Conservation (phyloP, 306 rosid species). For the Cyclanthera cordifolia region DNA sequence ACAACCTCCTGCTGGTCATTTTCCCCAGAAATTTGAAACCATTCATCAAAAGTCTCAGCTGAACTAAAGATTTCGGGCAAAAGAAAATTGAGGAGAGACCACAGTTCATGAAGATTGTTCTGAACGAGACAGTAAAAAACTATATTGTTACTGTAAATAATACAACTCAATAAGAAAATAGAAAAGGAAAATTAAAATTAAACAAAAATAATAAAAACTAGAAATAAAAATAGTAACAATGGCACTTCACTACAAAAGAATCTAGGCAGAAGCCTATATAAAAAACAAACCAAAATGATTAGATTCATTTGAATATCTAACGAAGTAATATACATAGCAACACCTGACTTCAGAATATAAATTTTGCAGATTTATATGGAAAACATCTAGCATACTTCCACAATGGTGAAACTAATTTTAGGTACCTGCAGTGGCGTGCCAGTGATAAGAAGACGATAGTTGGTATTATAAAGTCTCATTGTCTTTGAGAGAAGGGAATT, state of each 20-base stretch:
- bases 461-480: conserved; percentile 80
- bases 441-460: conserved; percentile 85
- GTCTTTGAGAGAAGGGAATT: conserved; percentile 92
- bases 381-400: background rate
- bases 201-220: background rate
- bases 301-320: too few relatives aligned
- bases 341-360: background rate
- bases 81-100: conserved; percentile 96
- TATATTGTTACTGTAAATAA: background rate
- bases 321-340: background rate
- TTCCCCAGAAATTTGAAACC: conserved; percentile 99
- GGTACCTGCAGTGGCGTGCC: conserved; percentile 95
- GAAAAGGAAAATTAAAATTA: too few relatives aligned
- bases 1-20: conserved; percentile 99
- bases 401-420: conserved; percentile 11
- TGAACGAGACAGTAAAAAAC: conserved; percentile 21
- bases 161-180: background rate
- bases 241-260: background rate
- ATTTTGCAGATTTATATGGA: background rate
- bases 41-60: conserved; percentile 95
- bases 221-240: background rate
- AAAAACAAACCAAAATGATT: background rate
- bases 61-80: conserved; percentile 98
- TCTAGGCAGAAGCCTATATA: background rate
- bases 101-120: conserved; percentile 97